phyloP scores from a whole-genome alignment of 208 protist species.

The Acanthamoeba divionensis region DNA sequence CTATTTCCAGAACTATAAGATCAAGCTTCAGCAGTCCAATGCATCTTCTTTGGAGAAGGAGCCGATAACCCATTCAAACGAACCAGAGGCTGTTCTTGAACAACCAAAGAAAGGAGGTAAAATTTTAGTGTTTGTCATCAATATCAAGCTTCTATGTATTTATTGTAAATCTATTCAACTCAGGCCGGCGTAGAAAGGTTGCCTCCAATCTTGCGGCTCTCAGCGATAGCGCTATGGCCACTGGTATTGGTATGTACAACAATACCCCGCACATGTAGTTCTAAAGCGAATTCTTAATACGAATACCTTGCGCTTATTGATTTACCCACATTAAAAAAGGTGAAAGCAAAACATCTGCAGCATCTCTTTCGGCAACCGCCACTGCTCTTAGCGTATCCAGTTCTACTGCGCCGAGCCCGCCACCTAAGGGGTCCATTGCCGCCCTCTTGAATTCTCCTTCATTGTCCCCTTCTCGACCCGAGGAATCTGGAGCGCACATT shows the following conservation, averaged over 20 bases:
- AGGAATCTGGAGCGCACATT: not conserved
- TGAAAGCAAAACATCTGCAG: not conserved
- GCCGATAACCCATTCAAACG: not conserved
- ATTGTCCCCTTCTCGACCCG: constrained; percentile 5
- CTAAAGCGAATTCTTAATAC: not conserved
- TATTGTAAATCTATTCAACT: too few species aligned
- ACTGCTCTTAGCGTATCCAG: not conserved
- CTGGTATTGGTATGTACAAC: not conserved
- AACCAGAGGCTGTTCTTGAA: too few species aligned
- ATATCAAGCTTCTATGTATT: too few species aligned
- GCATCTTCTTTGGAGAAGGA: constrained; percentile 41
- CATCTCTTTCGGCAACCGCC: not conserved
- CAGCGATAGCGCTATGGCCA: constrained; percentile 4
- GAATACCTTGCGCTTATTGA: not conserved
- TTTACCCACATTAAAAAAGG: not conserved
- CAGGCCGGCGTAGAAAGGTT: not conserved
- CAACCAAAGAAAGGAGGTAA: too few species aligned
- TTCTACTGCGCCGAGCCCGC: not conserved
- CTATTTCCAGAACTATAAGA: constrained; percentile 58
- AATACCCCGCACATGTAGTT: not conserved
- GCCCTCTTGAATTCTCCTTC: constrained; percentile 37
- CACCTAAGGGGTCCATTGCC: constrained; percentile 35
- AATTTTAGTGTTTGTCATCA: too few species aligned
- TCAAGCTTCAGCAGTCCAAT: constrained; percentile 51
- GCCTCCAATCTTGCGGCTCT: not conserved